These are phyloP conservation scores for Chlorella sorokiniana DNA, from an alignment of 139 green algal species.

Conservation along the genomic window DNA sequence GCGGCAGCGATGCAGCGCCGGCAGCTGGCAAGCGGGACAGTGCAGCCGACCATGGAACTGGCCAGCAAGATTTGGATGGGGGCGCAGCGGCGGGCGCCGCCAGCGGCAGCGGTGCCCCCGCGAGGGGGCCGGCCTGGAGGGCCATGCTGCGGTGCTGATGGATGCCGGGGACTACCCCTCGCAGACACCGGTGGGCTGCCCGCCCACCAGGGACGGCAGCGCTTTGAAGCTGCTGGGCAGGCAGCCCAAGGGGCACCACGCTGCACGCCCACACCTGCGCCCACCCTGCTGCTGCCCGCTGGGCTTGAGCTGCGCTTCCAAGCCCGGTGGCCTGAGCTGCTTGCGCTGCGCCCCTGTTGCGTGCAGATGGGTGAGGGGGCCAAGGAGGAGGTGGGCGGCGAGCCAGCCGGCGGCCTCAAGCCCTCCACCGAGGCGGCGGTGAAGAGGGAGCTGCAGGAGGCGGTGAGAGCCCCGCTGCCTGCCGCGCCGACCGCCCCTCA, in stretches of 20 bases:
- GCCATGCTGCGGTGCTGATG: constrained; percentile 1
- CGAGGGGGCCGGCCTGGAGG: background rate
- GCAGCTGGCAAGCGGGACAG: background rate
- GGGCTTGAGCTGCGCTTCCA: background rate
- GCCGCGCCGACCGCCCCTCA: background rate
- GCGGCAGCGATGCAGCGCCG: background rate
- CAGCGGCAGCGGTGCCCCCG: background rate
- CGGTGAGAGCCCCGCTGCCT: background rate
- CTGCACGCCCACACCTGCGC: background rate
- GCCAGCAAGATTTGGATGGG: too few species aligned
- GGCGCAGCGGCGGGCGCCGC: background rate
- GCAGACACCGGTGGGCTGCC: constrained; percentile 10
- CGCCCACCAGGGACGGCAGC: too few species aligned
- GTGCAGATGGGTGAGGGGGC: constrained; percentile 17
- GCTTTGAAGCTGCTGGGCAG: background rate
- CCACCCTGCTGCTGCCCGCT: background rate
- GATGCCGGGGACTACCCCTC: constrained; percentile 17
- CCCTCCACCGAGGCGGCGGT: constrained; percentile 8
- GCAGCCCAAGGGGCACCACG: background rate
- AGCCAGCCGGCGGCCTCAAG: constrained; percentile 15
- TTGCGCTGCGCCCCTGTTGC: background rate
- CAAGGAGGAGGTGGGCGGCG: background rate
- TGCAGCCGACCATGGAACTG: too few species aligned
- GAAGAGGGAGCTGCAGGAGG: constrained; percentile 8
- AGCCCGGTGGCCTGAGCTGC: background rate